Conservation (phyloP, 2,329 filamentous ascomycete species). For the Aspergillus sp. region DNA sequence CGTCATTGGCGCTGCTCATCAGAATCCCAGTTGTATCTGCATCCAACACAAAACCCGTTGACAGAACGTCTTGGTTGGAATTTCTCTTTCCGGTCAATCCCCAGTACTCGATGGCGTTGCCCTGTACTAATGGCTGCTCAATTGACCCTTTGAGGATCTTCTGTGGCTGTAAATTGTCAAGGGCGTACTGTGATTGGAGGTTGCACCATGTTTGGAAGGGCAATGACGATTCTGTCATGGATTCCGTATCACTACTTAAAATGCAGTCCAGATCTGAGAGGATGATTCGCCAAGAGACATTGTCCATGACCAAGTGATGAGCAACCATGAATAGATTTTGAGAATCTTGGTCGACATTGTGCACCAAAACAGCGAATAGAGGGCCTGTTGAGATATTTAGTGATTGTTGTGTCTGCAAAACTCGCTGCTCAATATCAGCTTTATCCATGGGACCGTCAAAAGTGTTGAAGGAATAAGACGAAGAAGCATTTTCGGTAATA, state of each 20-base stretch:
- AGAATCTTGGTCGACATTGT: constrained; percentile 1
- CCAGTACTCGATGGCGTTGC: no score
- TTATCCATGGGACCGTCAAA: background rate
- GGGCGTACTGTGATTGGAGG: constrained; percentile 50
- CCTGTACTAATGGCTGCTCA: constrained; percentile 60
- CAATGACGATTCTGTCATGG: background rate
- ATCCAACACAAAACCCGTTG: constrained; percentile 12
- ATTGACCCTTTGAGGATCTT: no score
- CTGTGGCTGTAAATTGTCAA: constrained; percentile 41
- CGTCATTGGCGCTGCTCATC: constrained; percentile 4
- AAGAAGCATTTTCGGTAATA: background rate
- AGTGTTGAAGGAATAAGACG: background rate
- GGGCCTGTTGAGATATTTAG: constrained; percentile 1
- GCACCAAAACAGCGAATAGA: constrained; percentile 1
- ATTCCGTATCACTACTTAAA: no score
- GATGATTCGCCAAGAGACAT: constrained; percentile 11
- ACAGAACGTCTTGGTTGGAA: constrained; percentile 36
- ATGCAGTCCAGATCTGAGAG: constrained; percentile 8
- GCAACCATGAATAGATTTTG: constrained; percentile 1
- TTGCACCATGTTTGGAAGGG: constrained; percentile 7
- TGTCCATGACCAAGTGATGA: constrained; percentile 10
- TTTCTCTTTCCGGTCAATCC: constrained; percentile 41
- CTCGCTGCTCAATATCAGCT: background rate
- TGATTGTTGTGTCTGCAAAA: background rate
- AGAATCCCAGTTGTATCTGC: constrained; percentile 5